phyloP scores from a whole-genome alignment of 306 rosid genomes.

The Purshia tridentata region DNA sequence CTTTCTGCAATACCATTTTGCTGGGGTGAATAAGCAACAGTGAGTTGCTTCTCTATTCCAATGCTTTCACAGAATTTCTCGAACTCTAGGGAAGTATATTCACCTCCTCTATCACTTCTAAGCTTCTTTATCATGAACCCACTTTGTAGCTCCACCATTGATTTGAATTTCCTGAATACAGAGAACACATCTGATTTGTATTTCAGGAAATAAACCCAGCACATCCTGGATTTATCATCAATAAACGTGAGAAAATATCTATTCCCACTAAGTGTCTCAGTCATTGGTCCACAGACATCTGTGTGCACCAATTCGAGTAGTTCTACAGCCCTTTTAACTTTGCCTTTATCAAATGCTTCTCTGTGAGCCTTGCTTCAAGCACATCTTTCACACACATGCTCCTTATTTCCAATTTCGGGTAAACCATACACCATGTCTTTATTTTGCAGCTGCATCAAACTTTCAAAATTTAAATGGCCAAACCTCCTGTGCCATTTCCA shows the following conservation, averaged over 20 bases:
- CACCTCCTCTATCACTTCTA: background rate
- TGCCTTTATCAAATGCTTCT: background rate
- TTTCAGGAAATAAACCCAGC: no score
- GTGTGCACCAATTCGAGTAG: no score
- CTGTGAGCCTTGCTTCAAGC: background rate
- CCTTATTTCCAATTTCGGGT: background rate
- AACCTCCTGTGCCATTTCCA: no score
- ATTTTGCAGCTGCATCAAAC: background rate
- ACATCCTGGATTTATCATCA: no score
- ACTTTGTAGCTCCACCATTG: background rate
- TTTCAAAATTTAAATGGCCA: background rate
- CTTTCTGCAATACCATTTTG: background rate
- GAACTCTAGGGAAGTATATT: background rate
- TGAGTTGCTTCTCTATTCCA: slow-evolving; percentile 1
- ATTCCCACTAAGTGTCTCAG: no score
- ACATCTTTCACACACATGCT: slow-evolving; percentile 16
- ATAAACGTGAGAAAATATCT: no score
- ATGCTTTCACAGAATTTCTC: background rate
- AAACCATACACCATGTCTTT: background rate
- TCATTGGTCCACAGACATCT: no score
- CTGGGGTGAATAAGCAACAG: background rate
- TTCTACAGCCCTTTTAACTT: background rate
- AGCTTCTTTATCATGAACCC: background rate
- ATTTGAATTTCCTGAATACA: slow-evolving; percentile 4
- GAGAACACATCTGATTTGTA: background rate